Evolutionary conservation across 208 protist genomes (phyloP).

Genomic region (Angomonas deanei): DNA sequence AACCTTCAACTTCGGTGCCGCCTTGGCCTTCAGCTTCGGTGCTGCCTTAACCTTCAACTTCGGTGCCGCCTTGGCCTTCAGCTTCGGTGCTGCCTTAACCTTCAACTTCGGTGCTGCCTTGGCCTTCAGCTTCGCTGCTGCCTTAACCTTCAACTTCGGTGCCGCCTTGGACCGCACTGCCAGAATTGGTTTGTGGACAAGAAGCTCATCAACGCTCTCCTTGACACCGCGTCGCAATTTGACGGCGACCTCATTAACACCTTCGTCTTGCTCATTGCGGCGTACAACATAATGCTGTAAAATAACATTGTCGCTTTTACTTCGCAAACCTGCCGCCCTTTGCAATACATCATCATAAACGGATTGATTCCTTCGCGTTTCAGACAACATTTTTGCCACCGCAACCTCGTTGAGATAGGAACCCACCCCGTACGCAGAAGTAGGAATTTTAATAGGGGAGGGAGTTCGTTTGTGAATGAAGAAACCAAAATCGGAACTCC

Average conservation of each 20-base stretch:
- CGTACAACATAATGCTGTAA: too few species aligned
- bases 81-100: neutral
- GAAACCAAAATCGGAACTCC: constrained; percentile 63
- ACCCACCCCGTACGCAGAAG: constrained; percentile 44
- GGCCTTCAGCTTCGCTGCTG: too few species aligned
- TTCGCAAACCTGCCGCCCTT: constrained; percentile 41
- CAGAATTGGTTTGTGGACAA: too few species aligned
- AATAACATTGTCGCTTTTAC: constrained; percentile 16
- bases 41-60: too few species aligned
- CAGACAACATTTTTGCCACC: constrained; percentile 52
- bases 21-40: too few species aligned
- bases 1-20: too few species aligned
- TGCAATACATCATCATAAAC: constrained; percentile 80
- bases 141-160: too few species aligned
- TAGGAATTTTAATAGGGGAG: constrained; percentile 13
- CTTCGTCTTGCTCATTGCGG: too few species aligned
- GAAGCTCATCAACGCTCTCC: too few species aligned
- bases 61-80: neutral
- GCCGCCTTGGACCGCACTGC: too few species aligned
- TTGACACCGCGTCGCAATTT: too few species aligned
- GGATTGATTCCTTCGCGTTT: constrained; percentile 43
- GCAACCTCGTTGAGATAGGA: constrained; percentile 34
- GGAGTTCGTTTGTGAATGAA: constrained; percentile 17
- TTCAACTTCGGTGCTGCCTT: neutral
- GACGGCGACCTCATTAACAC: too few species aligned